Evolutionary conservation across 208 protist species (phyloP), one percentile per base, ranked within the genome.

Genomic region (Leishmania major): DNA sequence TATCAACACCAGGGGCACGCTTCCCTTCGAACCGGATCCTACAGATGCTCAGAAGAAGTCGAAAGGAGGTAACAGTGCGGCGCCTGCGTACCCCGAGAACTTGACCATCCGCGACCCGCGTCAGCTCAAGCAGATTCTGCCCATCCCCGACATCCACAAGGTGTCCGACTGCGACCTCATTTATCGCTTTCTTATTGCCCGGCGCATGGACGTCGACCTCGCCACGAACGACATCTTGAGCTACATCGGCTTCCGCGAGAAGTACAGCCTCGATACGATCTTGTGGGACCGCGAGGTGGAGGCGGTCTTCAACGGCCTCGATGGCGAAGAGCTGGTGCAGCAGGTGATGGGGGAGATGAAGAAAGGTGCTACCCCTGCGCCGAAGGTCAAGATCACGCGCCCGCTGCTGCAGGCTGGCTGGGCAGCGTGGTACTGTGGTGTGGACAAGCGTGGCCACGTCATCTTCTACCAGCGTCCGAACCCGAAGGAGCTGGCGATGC

Each of bases 131-230:
- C 82, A 93, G 64, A 80, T 93, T 13, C 45, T 93, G 62, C 90
- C 90, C 25, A 90, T 93, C 43, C 86, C 88, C 15, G 90, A 93
- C 60, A 80, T 93, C 28, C 87, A 93, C 84, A 89, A 93, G 74
- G 28, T 90, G 3, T 88, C 79, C 62, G 90, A 93, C 84, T 93
- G 90, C 73, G 90, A 93, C 49, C 69, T 78, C 13, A 93, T 93
- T 64, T 93, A 91, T 74, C 87, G 90, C 69, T 93, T 90, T 49
- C 82, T 93, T n/a, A 91, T 93, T 75, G 88, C 86, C 47, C 84
- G 84, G 45, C 73, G 78, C n/a, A 90, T 87, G 47, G 84, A 92
- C 59, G 82, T 84, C 64, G 66, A 77, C 40, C 60, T 85, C 6
- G 87, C 87, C 51, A 47, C 89, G 47, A 70, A 51, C 57, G 89